phyloP scores from a whole-genome alignment of 352 stramenopile species.

The Globisporangium heterothallicum region DNA sequence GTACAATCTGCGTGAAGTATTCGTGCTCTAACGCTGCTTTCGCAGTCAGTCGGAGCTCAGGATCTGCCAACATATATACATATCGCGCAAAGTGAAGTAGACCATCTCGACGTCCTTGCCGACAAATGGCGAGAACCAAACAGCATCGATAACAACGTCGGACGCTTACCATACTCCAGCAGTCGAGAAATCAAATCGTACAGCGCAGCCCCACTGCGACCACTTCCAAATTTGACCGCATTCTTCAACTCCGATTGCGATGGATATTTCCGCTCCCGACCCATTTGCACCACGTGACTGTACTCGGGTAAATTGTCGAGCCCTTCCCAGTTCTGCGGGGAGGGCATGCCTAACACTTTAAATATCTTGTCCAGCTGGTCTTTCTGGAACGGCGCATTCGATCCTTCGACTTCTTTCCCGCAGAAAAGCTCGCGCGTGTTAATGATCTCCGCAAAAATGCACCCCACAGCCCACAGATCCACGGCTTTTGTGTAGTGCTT shows the following conservation, averaged over 20 bases:
- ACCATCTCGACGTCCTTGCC: constrained; percentile 8
- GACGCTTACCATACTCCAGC: constrained; percentile 76
- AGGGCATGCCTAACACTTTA: constrained; percentile 86
- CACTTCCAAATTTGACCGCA: constrained; percentile 76
- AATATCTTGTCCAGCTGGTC: constrained; percentile 90
- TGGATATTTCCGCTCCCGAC: constrained; percentile 79
- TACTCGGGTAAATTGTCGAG: constrained; percentile 83
- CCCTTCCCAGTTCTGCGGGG: constrained; percentile 76
- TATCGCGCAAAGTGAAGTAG: too few relatives aligned
- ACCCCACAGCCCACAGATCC: constrained; percentile 96
- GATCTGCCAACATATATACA: constrained; percentile 46
- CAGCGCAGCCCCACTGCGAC: constrained; percentile 61
- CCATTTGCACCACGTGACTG: constrained; percentile 80
- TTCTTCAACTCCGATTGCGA: constrained; percentile 80
- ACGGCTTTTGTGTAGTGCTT: constrained; percentile 93
- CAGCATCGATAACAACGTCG: background rate
- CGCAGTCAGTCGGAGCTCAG: constrained; percentile 86
- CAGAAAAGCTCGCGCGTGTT: constrained; percentile 85
- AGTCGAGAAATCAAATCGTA: constrained; percentile 73
- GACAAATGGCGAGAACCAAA: background rate
- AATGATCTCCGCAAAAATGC: constrained; percentile 93
- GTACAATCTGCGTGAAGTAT: constrained; percentile 91
- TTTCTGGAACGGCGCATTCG: constrained; percentile 87
- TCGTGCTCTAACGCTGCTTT: constrained; percentile 89
- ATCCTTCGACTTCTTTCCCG: constrained; percentile 84